Base-by-base conservation (phyloP, 352 stramenopile species). In the Plasmopara halstedii region DNA sequence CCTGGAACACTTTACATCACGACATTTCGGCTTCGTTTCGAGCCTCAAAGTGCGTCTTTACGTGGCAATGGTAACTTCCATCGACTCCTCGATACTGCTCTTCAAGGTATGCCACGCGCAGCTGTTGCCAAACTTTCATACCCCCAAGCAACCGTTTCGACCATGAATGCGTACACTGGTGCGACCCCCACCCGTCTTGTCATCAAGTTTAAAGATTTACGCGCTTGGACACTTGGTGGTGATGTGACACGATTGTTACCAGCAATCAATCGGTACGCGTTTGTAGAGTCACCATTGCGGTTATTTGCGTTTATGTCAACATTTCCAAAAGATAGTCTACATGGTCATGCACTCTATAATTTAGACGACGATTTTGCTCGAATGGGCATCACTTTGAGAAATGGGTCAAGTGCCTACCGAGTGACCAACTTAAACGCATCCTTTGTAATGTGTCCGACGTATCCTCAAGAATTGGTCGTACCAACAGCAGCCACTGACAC, bases 371-470 rank as follows among this genome's bases (percentile, higher is more conserved):
- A 93, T 46, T 93, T 90, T 53, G 58, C 64, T 17, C 63, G 73
- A 45, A 91, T 93, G 82, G 77, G 82, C 7, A 66, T 88, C 0
- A 43, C 72, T 2, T 34, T 93, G 5, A 46, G 27, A 31, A 48
- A 58, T 9, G 27, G 32, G 0, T 60, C 43, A 22, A 64, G 66
- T 7, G 27, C 56, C 0, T 83, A 79, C 35, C 58, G 82, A 31
- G 52, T 88, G 7, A 84, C 74, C 6, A 62, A 84, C 18, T 38
- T 86, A 2, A 93, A 95, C 62, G 22, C 35, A 0, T 54, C 66
- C 21, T 93, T 90, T 45, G 25, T 51, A 14, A 79, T 95, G 35
- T 93, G 81, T 40, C 63, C 74, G 13, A 95, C 83, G 49, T 95
- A 94, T 53, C 81, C 85, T 1, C 58, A 58, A 37, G 51, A 81